These are phyloP conservation scores for Russula sp. DNA, from an alignment of 768 basidiomycete genomes.

Conservation along the genomic window DNA sequence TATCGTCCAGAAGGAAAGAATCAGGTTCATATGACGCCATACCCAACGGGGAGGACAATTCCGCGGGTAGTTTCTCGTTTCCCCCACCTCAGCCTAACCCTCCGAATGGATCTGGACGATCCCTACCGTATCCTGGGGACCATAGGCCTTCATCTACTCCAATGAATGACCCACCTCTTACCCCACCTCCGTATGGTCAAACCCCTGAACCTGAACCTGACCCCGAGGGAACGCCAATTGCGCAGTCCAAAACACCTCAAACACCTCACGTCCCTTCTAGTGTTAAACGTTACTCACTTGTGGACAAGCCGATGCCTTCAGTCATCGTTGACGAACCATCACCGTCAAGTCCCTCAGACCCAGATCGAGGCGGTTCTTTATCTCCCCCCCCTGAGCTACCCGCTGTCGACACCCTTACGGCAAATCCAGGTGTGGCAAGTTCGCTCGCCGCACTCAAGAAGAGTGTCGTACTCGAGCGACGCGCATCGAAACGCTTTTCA, in stretches of 20 bases:
- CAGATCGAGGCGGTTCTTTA: conserved; percentile 28
- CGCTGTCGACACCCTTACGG: conserved; percentile 50
- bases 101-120: conserved; percentile 11
- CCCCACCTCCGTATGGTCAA: conserved; percentile 22
- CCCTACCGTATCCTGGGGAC: conserved; percentile 16
- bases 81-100: conserved; percentile 25
- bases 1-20: conserved; percentile 32
- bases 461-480: conserved; percentile 79
- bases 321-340: conserved; percentile 55
- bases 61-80: conserved; percentile 52
- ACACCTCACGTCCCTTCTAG: conserved; percentile 54
- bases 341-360: conserved; percentile 26
- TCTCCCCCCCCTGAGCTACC: conserved; percentile 40
- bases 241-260: conserved; percentile 38
- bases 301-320: conserved; percentile 64
- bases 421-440: conserved; percentile 50
- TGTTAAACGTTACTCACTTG: conserved; percentile 76
- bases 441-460: conserved; percentile 87
- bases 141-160: conserved; percentile 11
- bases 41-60: conserved; percentile 41
- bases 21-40: conserved; percentile 21
- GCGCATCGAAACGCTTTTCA: conserved; percentile 95
- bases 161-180: not conserved
- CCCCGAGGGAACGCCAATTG: conserved; percentile 32
- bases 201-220: conserved; percentile 28